These are phyloP conservation scores for Thelonectria olida DNA, from an alignment of 2,329 filamentous ascomycete species.

Conservation along the genomic window DNA sequence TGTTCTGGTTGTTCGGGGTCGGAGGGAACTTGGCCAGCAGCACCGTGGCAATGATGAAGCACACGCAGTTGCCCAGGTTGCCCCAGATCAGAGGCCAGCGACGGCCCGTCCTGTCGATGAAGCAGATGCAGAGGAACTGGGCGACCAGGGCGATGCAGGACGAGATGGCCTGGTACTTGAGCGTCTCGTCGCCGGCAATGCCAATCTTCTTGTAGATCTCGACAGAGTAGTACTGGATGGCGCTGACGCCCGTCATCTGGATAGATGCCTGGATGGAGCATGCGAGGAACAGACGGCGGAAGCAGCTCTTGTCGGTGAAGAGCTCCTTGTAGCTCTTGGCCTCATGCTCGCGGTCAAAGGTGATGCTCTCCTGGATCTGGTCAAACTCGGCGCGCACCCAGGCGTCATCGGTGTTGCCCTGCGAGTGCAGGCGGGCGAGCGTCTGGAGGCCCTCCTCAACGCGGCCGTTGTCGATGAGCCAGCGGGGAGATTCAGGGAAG, in stretches of 20 bases:
- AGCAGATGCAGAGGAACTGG: conserved; percentile 72
- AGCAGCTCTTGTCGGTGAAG: conserved; percentile 68
- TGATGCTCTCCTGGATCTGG: conserved; percentile 73
- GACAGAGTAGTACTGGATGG: conserved; percentile 80
- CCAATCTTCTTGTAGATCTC: conserved; percentile 75
- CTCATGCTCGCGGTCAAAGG: conserved; percentile 72
- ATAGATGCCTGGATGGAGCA: conserved; percentile 74
- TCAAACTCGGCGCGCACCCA: conserved; percentile 79
- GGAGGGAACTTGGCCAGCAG: conserved; percentile 68
- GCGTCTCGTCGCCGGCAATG: conserved; percentile 69
- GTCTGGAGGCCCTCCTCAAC: conserved; percentile 71
- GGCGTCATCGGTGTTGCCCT: conserved; percentile 71
- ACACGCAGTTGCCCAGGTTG: conserved; percentile 75
- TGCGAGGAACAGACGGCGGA: conserved; percentile 77
- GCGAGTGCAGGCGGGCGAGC: conserved; percentile 74
- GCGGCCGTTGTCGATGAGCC: conserved; percentile 79
- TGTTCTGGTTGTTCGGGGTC: conserved; percentile 46
- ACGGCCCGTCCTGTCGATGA: conserved; percentile 76
- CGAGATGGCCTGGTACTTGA: conserved; percentile 81
- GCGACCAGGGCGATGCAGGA: conserved; percentile 75
- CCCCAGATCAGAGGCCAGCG: conserved; percentile 77
- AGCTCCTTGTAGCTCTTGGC: conserved; percentile 77
- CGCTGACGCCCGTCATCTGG: conserved; percentile 80
- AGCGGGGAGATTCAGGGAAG: conserved; percentile 78
- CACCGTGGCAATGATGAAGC: conserved; percentile 74